Evolutionary conservation across 768 basidiomycete genomes (phyloP), one percentile per base, ranked within the genome.

Genomic region (Coprinopsis sp.): DNA sequence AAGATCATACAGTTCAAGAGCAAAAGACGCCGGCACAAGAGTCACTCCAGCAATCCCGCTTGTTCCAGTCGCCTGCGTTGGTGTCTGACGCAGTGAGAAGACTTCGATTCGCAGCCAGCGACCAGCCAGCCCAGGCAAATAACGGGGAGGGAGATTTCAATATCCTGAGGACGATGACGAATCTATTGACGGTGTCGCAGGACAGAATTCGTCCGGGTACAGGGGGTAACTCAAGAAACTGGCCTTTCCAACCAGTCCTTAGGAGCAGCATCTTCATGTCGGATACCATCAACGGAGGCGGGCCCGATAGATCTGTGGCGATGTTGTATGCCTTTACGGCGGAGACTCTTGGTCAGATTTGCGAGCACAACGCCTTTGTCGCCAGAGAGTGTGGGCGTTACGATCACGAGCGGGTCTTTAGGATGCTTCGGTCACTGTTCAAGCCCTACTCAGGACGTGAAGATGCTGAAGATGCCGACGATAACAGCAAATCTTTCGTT

Each of bases 161-260:
- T 53, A 81, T 86, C 24, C 58, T 83, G n/a, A 78, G 83, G 12
- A 78, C 86, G 50, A 85, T 88, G 85, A 87, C 85, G 3, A 87
- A 86, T 56, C 65, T 89, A 1, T 69, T 88, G 46, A 79, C 82
- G 0, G 71, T 80, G 46, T 76, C 80, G 11, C 77, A 74, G 47
- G 70, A 73, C 30, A 68, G 66, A 50, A 59, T 61, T 33, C 57
- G 66, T 10, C 64, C 67, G 37, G 70, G 68, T 5, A 64, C 69
- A 62, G 14, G 55, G 60, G n/a, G 75, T 70, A 58, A 64, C n/a
- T 57, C 65, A 29, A 66, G 65, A 37, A 69, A 66, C 51, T 74
- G 70, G 54, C 66, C 74, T 11, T 54, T 74, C 10, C 52, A 76
- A 3, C 68, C 76, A 1, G 64, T 66, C 12, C 66, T 75, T 29